Evolutionary conservation across 2,329 filamentous ascomycete genomes (phyloP), one percentile per base, ranked within the genome.

Genomic region (Colletotrichum sojae): DNA sequence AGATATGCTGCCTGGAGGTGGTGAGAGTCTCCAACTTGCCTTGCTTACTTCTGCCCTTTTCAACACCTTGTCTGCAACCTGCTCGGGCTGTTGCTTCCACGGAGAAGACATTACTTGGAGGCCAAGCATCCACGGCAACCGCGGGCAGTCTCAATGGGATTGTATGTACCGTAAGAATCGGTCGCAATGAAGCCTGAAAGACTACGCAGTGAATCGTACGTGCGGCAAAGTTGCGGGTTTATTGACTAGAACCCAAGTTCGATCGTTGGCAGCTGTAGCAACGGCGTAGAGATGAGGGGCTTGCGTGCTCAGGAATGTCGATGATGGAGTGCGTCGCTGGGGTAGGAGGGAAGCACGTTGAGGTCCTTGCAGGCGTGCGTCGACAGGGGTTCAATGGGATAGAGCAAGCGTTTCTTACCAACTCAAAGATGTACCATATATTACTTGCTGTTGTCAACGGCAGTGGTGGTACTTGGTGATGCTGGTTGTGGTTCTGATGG

Each of bases 21-120:
- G 9, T 31, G 27, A 9, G 6, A 31, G 39, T 45, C 22, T 27
- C 40, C 71, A 67, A 80, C 85, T 77, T 84, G 93, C 91, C 86
- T 92, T 93, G 85, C 90, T 91, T 75, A 93, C 88, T 84, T 93
- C 91, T 71, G 90, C 90, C 82, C 91, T 85, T 80, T 91, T 91
- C 76, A 93, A 85, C 65, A 94, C 90, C 79, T 88, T 89, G 78
- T 92, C 90, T 63, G 85, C 89, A 63, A 91, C 89, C 75, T 83
- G 87, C 77, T 91, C 89, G 45, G 89, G 88, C 76, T 90, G 87
- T 74, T 87, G 86, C 80, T 89, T 89, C 81, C 87, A 86, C 69
- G 88, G 87, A 73, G 88, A 90, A 75, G 88, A 83, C 88, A 90
- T 90, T 75, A 71, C 83, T 63, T 58, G 27, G 36, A 48, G 13